Evolutionary conservation across 1,284 basidiomycete species (phyloP).

Genomic region (Mrakiaceae sp.): DNA sequence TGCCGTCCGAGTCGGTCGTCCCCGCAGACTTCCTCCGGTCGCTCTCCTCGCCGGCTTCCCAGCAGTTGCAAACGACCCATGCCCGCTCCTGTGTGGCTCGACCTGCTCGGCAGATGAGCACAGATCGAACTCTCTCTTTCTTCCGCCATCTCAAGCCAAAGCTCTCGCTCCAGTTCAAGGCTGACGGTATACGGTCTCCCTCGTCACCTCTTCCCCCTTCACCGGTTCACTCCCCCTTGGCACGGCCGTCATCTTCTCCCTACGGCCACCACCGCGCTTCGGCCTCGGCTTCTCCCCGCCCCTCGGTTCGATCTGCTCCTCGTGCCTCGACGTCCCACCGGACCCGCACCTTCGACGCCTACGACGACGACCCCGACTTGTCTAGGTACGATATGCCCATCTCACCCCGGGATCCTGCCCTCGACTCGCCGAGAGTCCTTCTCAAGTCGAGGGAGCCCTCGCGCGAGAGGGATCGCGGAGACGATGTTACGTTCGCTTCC

Average conservation of each 20-base stretch:
- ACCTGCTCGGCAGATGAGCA: too few relatives aligned
- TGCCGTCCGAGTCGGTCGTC: too few relatives aligned
- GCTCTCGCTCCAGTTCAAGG: conserved; percentile 8
- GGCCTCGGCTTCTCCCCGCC: neutral
- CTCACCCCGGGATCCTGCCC: neutral
- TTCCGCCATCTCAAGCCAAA: neutral
- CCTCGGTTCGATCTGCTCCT: neutral
- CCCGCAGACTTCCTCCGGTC: too few relatives aligned
- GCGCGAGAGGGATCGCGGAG: too few relatives aligned
- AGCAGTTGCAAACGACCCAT: too few relatives aligned
- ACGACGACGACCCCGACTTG: neutral
- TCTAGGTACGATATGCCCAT: conserved; percentile 9
- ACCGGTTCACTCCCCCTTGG: neutral
- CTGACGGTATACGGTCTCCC: neutral
- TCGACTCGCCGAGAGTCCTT: neutral
- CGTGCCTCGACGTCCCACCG: neutral
- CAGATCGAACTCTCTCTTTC: neutral
- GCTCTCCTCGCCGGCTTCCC: too few relatives aligned
- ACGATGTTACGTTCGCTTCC: too few relatives aligned
- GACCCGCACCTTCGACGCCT: neutral
- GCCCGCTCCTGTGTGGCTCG: too few relatives aligned
- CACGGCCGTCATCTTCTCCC: neutral
- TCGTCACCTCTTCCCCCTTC: neutral
- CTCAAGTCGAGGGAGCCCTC: too few relatives aligned
- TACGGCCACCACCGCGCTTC: neutral